Percentiles rank a stretch among this genome's conserved stretches.
These are phyloP conservation scores for Lasiodiplodia hormozganensis DNA, from an alignment of 2,329 filamentous ascomycete genomes.

Conservation along the genomic window DNA sequence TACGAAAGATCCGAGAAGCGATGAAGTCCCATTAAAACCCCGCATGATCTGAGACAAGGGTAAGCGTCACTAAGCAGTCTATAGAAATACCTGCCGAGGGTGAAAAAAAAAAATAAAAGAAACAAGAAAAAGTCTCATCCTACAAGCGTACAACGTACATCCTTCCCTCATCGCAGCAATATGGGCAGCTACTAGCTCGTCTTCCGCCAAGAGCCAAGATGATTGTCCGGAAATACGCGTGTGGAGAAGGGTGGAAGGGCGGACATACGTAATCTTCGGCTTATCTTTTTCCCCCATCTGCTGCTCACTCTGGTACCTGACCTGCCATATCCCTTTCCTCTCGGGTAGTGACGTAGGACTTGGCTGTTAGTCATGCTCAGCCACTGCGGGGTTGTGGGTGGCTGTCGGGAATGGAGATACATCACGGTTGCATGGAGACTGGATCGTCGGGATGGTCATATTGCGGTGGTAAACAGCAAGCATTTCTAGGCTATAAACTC, in stretches of 20 bases:
- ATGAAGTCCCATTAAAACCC: slow-evolving; percentile 16
- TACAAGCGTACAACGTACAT: no score
- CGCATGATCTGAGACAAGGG: slow-evolving; percentile 24
- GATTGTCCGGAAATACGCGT: background rate
- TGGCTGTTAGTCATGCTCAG: background rate
- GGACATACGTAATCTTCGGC: background rate
- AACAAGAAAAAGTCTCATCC: background rate
- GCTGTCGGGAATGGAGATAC: background rate
- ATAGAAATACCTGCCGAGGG: background rate
- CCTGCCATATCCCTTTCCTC: background rate
- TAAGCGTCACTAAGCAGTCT: background rate
- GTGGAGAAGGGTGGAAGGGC: background rate
- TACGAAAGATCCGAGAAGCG: background rate
- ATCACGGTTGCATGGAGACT: background rate
- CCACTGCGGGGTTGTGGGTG: background rate
- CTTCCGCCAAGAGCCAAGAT: background rate
- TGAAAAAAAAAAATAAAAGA: background rate
- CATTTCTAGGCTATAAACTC: slow-evolving; percentile 28
- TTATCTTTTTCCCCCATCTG: background rate
- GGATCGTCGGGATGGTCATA: slow-evolving; percentile 15
- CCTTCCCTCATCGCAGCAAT: no score
- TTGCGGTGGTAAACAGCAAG: slow-evolving; percentile 28
- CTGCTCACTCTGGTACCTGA: background rate
- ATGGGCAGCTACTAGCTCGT: background rate
- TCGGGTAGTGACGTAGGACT: background rate